Base-by-base conservation (phyloP, 2,329 filamentous ascomycete genomes). In the Colletotrichum sojae region DNA sequence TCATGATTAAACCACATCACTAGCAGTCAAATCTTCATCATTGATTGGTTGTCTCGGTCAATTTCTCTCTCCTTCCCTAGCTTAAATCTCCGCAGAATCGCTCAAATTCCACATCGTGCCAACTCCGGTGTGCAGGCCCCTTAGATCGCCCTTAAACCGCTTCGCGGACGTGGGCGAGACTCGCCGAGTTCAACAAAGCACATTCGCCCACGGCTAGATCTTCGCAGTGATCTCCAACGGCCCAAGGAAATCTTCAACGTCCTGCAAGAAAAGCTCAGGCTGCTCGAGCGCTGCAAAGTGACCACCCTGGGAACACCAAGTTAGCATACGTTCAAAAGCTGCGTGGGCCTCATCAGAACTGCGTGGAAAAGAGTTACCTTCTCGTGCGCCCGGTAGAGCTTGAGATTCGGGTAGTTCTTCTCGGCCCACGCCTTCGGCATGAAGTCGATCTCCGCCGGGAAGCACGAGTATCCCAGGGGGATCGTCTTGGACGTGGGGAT, bases 381-480 rank as follows among this genome's bases (percentile, higher is more conserved):
- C 4, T 70, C 67, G 2, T 70, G 63, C 16, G 1, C 10, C 6
- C 53, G 68, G 5, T 55, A 70, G 20, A 72, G 61, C 15, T 63
- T 56, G 2, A 75, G 49, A 9, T 74, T 73, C 10, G 71, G 71
- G 25, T 67, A 71, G 2, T 27, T 27, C 18, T 61, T 31, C 31
- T 77, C 76, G 0, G 77, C 75, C 74, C 81, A 81, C 0, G 67
- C 67, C 53, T 73, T 76, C 0, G 85, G 84, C 1, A 82, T 61
- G 0, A 80, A 76, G 2, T 76, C 70, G 10, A 86, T 70, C 49
- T 87, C 84, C 16, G 74, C 74, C 0, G 81, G 81, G 67, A 86
- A 88, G 12, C 74, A 78, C 0, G 82, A 85, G 68, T 79, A 85
- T 0, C 83, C 85, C 39, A 84, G 76, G 0, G 84, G 84, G 65